These are phyloP conservation scores for Wickerhamiella vanderwaltii DNA, from an alignment of 805 yeast species.

Conservation along the genomic window DNA sequence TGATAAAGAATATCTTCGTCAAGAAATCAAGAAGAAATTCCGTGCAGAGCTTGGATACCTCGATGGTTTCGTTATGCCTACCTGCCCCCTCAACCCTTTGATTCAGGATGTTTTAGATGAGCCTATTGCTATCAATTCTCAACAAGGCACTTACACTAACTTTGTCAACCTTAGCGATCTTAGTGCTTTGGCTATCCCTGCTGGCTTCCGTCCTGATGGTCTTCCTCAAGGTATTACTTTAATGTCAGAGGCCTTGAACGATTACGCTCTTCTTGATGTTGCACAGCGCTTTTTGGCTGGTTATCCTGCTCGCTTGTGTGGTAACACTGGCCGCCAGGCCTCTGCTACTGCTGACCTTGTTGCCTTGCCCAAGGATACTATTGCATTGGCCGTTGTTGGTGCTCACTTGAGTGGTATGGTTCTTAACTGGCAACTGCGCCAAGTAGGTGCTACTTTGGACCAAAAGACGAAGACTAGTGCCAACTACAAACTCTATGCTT, in stretches of 20 bases:
- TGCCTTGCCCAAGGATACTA: slow-evolving; percentile 26
- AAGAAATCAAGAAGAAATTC: slow-evolving; percentile 59
- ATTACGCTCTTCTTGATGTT: slow-evolving; percentile 74
- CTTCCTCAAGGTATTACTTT: slow-evolving; percentile 85
- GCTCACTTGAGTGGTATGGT: slow-evolving; percentile 86
- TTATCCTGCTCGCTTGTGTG: slow-evolving; percentile 42
- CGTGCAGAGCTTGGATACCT: slow-evolving; percentile 40
- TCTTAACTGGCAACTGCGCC: slow-evolving; percentile 84
- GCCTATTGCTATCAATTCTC: slow-evolving; percentile 72
- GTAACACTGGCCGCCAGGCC: slow-evolving; percentile 42
- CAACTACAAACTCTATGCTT: slow-evolving; percentile 65
- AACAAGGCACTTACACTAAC: slow-evolving; percentile 97
- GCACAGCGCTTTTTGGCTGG: slow-evolving; percentile 57
- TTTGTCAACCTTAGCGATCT: slow-evolving; percentile 90
- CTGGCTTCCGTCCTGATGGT: slow-evolving; percentile 78
- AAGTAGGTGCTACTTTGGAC: slow-evolving; percentile 63
- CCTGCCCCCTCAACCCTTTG: slow-evolving; percentile 86
- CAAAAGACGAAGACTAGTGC: slow-evolving; percentile 56
- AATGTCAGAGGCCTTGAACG: slow-evolving; percentile 70
- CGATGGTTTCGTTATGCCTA: slow-evolving; percentile 80
- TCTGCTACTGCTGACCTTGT: slow-evolving; percentile 20
- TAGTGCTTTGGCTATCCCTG: slow-evolving; percentile 85
- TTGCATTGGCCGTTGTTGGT: slow-evolving; percentile 87
- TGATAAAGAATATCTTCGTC: slow-evolving; percentile 77
- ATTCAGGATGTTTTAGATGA: slow-evolving; percentile 59